Evolutionary conservation across 164 flowering plant genomes (phyloP).

Genomic region (Piper longum): DNA sequence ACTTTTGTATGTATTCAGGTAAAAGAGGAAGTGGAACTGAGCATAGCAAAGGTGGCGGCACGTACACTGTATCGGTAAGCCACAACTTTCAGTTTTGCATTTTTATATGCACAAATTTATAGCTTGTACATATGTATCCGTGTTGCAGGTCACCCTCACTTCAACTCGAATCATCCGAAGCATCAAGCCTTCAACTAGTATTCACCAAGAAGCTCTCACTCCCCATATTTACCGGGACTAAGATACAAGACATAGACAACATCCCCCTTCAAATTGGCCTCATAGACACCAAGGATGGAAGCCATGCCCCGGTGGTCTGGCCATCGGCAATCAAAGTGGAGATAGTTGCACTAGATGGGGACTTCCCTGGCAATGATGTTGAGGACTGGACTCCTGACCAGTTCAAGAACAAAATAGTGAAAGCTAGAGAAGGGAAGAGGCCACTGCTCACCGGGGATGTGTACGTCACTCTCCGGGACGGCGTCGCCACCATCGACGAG

Average conservation of each 20-base stretch:
- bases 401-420: conserved; percentile 30
- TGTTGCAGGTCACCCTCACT: conserved; percentile 26
- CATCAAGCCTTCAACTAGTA: conserved; percentile 24
- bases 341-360: conserved; percentile 49
- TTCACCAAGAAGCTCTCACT: conserved; percentile 32
- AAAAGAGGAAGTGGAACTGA: conserved; percentile 47
- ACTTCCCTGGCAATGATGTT: conserved; percentile 22
- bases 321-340: conserved; percentile 34
- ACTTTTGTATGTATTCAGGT: conserved; percentile 24
- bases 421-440: conserved; percentile 44
- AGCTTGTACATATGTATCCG: neutral
- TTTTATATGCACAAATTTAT: no score
- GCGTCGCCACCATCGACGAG: conserved; percentile 25
- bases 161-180: conserved; percentile 30
- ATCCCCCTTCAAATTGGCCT: conserved; percentile 28
- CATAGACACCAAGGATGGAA: conserved; percentile 15
- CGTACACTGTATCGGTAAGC: conserved; percentile 9
- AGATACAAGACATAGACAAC: conserved; percentile 26
- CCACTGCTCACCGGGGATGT: conserved; percentile 55
- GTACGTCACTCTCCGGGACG: conserved; percentile 27
- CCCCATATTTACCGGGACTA: conserved; percentile 57
- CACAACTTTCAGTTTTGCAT: neutral
- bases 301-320: conserved; percentile 7
- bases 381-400: conserved; percentile 38
- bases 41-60: conserved; percentile 16